Base-by-base conservation (phyloP, 2,329 filamentous ascomycete genomes). In the Colletotrichum nymphaeae region DNA sequence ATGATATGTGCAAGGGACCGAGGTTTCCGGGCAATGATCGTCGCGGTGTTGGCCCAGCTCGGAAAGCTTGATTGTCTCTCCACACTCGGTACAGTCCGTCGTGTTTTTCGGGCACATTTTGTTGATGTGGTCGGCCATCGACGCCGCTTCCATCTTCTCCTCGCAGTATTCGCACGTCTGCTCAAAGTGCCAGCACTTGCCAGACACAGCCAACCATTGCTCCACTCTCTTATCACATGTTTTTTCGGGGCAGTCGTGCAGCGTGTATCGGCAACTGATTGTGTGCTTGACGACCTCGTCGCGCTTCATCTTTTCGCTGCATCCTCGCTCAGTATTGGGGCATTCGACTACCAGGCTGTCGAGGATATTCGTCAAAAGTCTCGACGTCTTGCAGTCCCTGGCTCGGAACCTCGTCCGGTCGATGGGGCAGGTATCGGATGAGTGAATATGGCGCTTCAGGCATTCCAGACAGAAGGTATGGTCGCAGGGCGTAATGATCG, bases 401-500 rank as follows among this genome's bases (percentile, higher is more conserved):
- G 67, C 72, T 55, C 77, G 74, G 30, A 86, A 75, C 2, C 83
- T 81, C 16, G 84, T 84, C n/a, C 90, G 86, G 79, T 92, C 90
- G 69, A 92, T 87, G 2, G 90, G 90, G 72, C 90, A 92, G 42
- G 84, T 81, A 69, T 83, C 79, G 64, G 83, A 85, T 42, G 84
- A 78, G 64, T 81, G 79, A 66, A 86, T 81, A 8, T 86, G 83
- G 73, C 85, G 82, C 57, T 81, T 77, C 30, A 92, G 83, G 77
- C 91, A 93, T 5, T 84, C 83, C 64, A 87, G 86, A 77, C 91
- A 93, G 78, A 93, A 93, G 14, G 90, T 91, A 79, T 93, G 91
- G 71, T 91, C 89, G 80, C 91, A 93, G 8, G 84, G 83, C 1
- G 90, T 92, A 55, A 90, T 91, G 60, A 91, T 84, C 0, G 91